phyloP scores from a whole-genome alignment of 352 stramenopile species.

The Phytophthora sp. region DNA sequence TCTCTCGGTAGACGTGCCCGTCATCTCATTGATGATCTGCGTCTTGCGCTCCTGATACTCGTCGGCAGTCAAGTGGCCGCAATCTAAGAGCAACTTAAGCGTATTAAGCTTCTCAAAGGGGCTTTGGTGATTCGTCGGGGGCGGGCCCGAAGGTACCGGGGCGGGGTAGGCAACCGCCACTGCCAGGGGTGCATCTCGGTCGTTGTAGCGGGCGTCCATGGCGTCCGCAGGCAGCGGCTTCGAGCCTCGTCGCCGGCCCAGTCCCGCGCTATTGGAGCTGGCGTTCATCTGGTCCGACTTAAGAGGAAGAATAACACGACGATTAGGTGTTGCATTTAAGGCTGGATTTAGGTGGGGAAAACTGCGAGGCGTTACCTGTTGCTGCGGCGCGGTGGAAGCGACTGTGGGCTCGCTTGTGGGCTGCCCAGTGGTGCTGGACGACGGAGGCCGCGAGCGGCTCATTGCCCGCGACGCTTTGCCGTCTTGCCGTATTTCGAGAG shows the following conservation, averaged over 20 bases:
- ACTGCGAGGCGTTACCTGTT: constrained; percentile 17
- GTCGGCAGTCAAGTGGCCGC: constrained; percentile 74
- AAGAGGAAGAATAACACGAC: neutral
- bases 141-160: neutral
- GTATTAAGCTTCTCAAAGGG: constrained; percentile 89
- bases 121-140: constrained; percentile 30
- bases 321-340: neutral
- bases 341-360: constrained; percentile 5
- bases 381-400: constrained; percentile 11
- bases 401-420: constrained; percentile 16
- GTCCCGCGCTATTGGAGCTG: neutral
- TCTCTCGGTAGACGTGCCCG: constrained; percentile 72
- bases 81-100: constrained; percentile 81
- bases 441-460: constrained; percentile 7
- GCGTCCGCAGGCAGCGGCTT: constrained; percentile 17
- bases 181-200: constrained; percentile 22
- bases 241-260: constrained; percentile 21
- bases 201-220: constrained; percentile 21
- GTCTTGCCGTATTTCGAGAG: constrained; percentile 13
- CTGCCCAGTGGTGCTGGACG: constrained; percentile 20
- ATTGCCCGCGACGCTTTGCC: constrained; percentile 20
- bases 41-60: constrained; percentile 87
- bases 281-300: constrained; percentile 20
- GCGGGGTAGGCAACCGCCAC: constrained; percentile 34
- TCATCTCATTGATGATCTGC: constrained; percentile 91